phyloP scores from a whole-genome alignment of 164 flowering plant species.

The Kingdonia uniflora region DNA sequence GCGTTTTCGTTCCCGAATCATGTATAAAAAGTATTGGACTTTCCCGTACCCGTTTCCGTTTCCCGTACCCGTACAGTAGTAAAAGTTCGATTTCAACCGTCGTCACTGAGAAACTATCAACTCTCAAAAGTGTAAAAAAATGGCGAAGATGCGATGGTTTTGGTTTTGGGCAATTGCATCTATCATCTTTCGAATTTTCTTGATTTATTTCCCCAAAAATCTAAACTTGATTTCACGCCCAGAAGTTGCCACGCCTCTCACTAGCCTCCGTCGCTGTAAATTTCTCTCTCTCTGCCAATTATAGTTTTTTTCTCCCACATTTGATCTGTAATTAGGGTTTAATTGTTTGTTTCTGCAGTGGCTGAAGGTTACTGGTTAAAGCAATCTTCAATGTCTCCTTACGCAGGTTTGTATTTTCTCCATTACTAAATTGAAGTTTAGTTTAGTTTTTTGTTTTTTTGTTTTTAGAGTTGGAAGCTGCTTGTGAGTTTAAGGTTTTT shows the following conservation, averaged over 20 bases:
- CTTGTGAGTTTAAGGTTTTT: not conserved
- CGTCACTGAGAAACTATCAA: too few species aligned
- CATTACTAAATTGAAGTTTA: not conserved
- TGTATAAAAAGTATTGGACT: too few species aligned
- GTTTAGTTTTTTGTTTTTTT: too few species aligned
- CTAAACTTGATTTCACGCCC: slow-evolving; percentile 71
- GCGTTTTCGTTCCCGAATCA: too few species aligned
- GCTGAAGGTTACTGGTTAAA: slow-evolving; percentile 98
- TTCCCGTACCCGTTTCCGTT: too few species aligned
- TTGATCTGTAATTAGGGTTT: not conserved
- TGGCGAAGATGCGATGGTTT: slow-evolving; percentile 16
- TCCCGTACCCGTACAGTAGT: too few species aligned
- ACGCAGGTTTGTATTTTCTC: slow-evolving; percentile 74
- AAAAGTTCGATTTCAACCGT: too few species aligned
- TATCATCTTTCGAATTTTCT: slow-evolving; percentile 33
- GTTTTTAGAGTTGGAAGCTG: too few species aligned
- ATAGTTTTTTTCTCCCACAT: slow-evolving; percentile 10
- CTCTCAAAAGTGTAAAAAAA: too few species aligned
- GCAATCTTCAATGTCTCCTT: slow-evolving; percentile 87
- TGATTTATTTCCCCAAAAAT: slow-evolving; percentile 42
- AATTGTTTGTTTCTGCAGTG: slow-evolving; percentile 39
- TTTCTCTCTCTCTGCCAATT: slow-evolving; percentile 2
- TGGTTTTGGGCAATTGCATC: slow-evolving; percentile 32
- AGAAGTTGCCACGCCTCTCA: slow-evolving; percentile 91
- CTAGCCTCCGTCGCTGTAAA: slow-evolving; percentile 94